Conservation (phyloP, 2,329 filamentous ascomycete genomes). For the Alternaria atra region DNA sequence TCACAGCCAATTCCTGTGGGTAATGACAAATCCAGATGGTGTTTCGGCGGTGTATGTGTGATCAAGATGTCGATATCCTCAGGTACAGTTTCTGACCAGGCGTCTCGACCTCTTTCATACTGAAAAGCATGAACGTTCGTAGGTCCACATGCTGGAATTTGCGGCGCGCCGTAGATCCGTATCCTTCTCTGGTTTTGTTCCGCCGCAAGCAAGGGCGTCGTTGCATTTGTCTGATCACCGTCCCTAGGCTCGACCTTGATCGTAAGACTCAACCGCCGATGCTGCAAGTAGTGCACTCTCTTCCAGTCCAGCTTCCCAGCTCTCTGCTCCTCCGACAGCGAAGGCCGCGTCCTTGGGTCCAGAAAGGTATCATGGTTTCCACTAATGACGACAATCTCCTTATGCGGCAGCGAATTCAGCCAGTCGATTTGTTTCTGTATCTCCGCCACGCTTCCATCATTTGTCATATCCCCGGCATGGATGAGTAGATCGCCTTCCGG, state of each 20-base stretch:
- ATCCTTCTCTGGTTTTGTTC: conserved; percentile 59
- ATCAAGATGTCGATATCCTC: conserved; percentile 78
- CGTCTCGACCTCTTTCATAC: conserved; percentile 71
- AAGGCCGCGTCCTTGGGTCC: conserved; percentile 69
- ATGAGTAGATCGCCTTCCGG: conserved; percentile 85
- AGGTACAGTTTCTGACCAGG: conserved; percentile 78
- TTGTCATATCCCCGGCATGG: conserved; percentile 86
- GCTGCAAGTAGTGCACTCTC: conserved; percentile 78
- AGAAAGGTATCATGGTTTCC: conserved; percentile 93
- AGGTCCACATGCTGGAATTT: conserved; percentile 77
- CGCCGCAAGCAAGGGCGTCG: conserved; percentile 34
- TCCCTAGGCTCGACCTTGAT: conserved; percentile 43
- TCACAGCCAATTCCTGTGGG: conserved; percentile 74
- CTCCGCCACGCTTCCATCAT: conserved; percentile 73
- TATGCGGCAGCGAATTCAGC: conserved; percentile 77
- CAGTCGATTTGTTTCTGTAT: conserved; percentile 88
- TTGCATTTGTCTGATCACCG: conserved; percentile 11
- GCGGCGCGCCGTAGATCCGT: conserved; percentile 81
- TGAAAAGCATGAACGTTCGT: conserved; percentile 78
- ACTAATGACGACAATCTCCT: conserved; percentile 80
- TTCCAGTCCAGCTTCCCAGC: conserved; percentile 69
- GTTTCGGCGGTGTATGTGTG: conserved; percentile 80
- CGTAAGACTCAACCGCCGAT: conserved; percentile 69
- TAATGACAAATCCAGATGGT: conserved; percentile 70
- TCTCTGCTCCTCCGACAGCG: conserved; percentile 61